A percentile compares a stretch with the other conserved stretches of the same genome.
Conservation (phyloP, 306 rosid genomes). For the Elaeagnus macrophylla region DNA sequence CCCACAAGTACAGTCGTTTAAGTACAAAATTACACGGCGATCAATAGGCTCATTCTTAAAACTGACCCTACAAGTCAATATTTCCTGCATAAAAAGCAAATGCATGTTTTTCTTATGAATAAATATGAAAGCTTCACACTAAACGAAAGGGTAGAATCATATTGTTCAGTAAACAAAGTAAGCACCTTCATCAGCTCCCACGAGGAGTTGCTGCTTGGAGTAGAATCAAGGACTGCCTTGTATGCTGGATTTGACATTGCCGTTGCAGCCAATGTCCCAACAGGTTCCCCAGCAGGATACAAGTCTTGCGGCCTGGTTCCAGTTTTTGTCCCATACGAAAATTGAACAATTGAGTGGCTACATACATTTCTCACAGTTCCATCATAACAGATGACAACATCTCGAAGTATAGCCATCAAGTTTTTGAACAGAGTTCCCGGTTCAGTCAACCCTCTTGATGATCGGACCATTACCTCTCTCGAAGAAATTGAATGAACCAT, state of each 20-base stretch:
- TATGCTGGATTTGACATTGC: slow-evolving; percentile 97
- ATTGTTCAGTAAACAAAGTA: slow-evolving; percentile 7
- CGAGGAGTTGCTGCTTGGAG: slow-evolving; percentile 87
- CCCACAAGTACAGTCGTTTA: slow-evolving; percentile 76
- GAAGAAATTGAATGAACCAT: slow-evolving; percentile 85
- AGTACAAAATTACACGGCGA: slow-evolving; percentile 64
- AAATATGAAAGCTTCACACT: background rate
- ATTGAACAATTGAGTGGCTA: slow-evolving; percentile 75
- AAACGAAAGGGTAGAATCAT: background rate
- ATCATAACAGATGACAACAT: slow-evolving; percentile 79
- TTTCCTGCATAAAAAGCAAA: slow-evolving; percentile 49
- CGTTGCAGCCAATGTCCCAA: slow-evolving; percentile 94
- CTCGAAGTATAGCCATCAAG: slow-evolving; percentile 93
- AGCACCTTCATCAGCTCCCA: slow-evolving; percentile 96
- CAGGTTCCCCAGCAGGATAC: slow-evolving; percentile 96
- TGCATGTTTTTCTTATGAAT: background rate
- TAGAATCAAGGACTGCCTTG: slow-evolving; percentile 90
- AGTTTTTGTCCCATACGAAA: slow-evolving; percentile 54
- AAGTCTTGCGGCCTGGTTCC: slow-evolving; percentile 35
- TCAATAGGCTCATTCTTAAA: slow-evolving; percentile 70
- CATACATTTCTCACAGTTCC: slow-evolving; percentile 88
- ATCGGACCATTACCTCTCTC: slow-evolving; percentile 74
- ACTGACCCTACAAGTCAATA: slow-evolving; percentile 67
- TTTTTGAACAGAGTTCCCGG: slow-evolving; percentile 90
- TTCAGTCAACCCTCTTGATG: slow-evolving; percentile 89